Base-by-base conservation (phyloP, 176 grass and related monocot genomes). In the Carex cristatella region DNA sequence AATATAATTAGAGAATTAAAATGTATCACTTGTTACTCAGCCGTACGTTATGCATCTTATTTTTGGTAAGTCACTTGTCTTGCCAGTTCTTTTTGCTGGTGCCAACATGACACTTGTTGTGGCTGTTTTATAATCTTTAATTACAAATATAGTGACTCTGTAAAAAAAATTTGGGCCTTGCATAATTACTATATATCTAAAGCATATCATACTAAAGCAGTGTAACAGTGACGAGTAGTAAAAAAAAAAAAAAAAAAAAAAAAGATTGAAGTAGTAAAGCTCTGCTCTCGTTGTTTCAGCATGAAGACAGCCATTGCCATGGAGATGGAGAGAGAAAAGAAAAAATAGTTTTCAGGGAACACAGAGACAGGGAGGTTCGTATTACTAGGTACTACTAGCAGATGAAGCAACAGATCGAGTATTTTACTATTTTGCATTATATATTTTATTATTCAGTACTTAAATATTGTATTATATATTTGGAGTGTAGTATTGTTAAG, bases 341-440 rank as follows among this genome's bases (percentile, higher is more conserved):
- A 66, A 51, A 14, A 82, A 82, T 82, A 51, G 13, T 48, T 46
- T 82, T 51, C 35, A 82, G 8, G 58, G 80, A 82, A 32, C 62
- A 63, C 61, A 65, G 7, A 82, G 60, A 82, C 33, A 7, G 59
- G 13, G 80, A 82, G 80, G 1, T 82, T 66, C 55, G 58, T 14
- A 53, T 61, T 27, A 82, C 33, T 2, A 82, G 7, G 40, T 46
- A 64, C 37, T 82, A 64, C 14, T 64, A 64, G 58, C 42, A 40
- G 35, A 44, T 79, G 23, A 79, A 79, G 28, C 48, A 51, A 51
- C 48, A 48, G 1, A 3, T 13, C 23, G 70, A 37, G 35, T 37
- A 37, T 37, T 3, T 37, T 37, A 23, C 23, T 23, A 23, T 23
- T 23, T 35, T 35, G 38, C 38, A 5, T 40, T 40, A 23, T 23